Evolutionary conservation across 352 stramenopile genomes (phyloP).

Genomic region (Phytophthora pistaciae): DNA sequence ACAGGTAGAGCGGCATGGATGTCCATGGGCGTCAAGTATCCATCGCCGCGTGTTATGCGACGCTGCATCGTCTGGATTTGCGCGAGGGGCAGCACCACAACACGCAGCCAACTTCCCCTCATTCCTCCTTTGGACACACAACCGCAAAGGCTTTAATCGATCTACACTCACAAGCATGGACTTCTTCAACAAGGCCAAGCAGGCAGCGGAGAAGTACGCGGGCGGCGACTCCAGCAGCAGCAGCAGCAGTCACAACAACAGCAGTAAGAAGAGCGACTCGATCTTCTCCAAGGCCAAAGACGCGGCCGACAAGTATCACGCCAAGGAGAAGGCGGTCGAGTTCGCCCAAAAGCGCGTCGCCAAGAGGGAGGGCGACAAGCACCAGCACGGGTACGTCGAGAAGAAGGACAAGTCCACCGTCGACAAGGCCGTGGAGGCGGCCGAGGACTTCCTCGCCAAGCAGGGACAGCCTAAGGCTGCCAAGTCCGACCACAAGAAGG

Average conservation of each 20-base stretch:
- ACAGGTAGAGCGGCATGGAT: conserved; percentile 1
- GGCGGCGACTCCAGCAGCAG: conserved; percentile 18
- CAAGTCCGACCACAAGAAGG: conserved; percentile 25
- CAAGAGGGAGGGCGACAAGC: conserved; percentile 21
- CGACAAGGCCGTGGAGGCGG: conserved; percentile 34
- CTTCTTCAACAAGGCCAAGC: conserved; percentile 41
- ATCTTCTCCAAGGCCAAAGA: conserved; percentile 35
- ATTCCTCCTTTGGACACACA: conserved; percentile 27
- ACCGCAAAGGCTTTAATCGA: background rate
- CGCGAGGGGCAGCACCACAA: conserved; percentile 3
- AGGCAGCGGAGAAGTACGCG: conserved; percentile 15
- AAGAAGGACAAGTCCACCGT: conserved; percentile 40
- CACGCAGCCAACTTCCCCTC: background rate
- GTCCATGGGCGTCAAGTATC: conserved; percentile 7
- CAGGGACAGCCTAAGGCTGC: conserved; percentile 30
- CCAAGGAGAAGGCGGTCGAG: conserved; percentile 39
- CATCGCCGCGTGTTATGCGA: conserved; percentile 13
- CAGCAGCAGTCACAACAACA: conserved; percentile 15
- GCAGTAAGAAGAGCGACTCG: conserved; percentile 32
- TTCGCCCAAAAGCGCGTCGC: conserved; percentile 40
- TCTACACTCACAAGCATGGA: conserved; percentile 25
- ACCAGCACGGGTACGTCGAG: conserved; percentile 21
- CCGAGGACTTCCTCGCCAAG: conserved; percentile 42
- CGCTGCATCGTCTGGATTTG: conserved; percentile 23
- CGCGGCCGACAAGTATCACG: conserved; percentile 45